A percentile compares a stretch with the other conserved stretches of the same genome.
phyloP scores from a whole-genome alignment of 495 filamentous ascomycete genomes.

The Chaetomidium leptoderma region DNA sequence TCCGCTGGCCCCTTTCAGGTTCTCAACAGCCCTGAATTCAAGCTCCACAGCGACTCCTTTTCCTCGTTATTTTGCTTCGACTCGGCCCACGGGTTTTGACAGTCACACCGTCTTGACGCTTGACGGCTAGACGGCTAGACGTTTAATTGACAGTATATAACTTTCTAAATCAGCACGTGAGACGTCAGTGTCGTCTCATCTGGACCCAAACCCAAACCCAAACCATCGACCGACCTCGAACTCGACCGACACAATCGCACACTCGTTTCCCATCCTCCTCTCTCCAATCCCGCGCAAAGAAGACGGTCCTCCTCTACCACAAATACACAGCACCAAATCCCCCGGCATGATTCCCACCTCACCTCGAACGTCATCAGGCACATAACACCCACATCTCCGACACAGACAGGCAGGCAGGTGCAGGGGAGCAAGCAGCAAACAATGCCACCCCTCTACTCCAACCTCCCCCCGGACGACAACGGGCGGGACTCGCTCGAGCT shows the following conservation, averaged over 20 bases:
- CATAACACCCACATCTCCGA: not conserved
- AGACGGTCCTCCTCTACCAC: not conserved
- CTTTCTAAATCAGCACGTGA: not conserved
- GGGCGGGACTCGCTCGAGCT: conserved; percentile 93
- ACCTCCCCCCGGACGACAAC: conserved; percentile 43
- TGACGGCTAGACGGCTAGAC: not conserved
- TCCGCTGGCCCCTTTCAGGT: not conserved
- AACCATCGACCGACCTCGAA: not conserved
- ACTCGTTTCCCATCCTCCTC: not conserved
- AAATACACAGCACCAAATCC: not conserved
- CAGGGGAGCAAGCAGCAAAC: not conserved
- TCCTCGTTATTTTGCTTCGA: conserved; percentile 1
- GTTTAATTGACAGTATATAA: conserved; percentile 10
- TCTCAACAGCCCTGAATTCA: conserved; percentile 1
- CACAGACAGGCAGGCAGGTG: not conserved
- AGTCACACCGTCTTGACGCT: not conserved
- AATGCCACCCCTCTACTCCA: conserved; percentile 46
- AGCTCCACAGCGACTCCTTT: not conserved
- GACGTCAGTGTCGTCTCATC: conserved; percentile 19
- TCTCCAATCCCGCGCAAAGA: not conserved
- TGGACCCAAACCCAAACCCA: not conserved
- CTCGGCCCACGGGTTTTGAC: not conserved
- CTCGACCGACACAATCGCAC: not conserved
- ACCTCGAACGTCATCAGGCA: not conserved
- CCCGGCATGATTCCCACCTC: not conserved